phyloP scores from a whole-genome alignment of 441 rosid genomes.

The Brassica balearica region DNA sequence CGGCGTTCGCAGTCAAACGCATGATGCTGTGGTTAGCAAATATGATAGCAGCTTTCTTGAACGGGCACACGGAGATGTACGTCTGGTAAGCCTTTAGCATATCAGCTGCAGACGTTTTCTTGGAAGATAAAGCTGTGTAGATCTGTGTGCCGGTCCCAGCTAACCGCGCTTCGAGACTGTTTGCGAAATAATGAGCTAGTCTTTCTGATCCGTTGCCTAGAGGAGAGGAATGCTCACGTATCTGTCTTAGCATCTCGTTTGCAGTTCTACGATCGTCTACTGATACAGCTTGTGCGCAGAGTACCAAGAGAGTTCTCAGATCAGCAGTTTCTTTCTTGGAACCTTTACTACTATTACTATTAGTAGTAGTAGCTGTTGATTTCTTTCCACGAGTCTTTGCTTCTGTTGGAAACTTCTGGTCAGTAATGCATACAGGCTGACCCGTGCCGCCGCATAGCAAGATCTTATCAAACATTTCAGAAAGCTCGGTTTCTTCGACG shows the following conservation, averaged over 20 bases:
- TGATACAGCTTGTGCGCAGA: constrained; percentile 56
- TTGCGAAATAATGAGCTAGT: constrained; percentile 73
- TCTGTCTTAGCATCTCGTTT: constrained; percentile 64
- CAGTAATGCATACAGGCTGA: constrained; percentile 22
- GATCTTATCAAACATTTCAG: constrained; percentile 45
- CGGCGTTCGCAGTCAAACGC: constrained; percentile 33
- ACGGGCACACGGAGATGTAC: constrained; percentile 45
- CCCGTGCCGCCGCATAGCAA: constrained; percentile 27
- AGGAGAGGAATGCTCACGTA: constrained; percentile 72
- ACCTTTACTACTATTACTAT: background rate
- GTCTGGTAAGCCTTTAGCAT: constrained; percentile 69
- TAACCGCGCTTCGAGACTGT: constrained; percentile 79
- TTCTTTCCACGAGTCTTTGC: constrained; percentile 44
- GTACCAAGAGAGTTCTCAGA: constrained; percentile 51
- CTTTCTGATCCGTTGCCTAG: constrained; percentile 81
- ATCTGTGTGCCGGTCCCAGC: constrained; percentile 76
- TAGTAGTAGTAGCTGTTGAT: background rate
- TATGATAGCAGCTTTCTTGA: constrained; percentile 45
- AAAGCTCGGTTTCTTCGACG: constrained; percentile 48
- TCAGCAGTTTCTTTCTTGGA: constrained; percentile 45
- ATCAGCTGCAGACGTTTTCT: constrained; percentile 60
- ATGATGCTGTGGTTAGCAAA: constrained; percentile 46
- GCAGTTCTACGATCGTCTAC: constrained; percentile 61
- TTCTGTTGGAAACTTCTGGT: constrained; percentile 24
- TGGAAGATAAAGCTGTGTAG: constrained; percentile 51